A percentile compares a stretch with the other conserved stretches of the same genome.
Evolutionary conservation across 2,329 filamentous ascomycete species (phyloP).

Genomic region (Aspergillus jensenii): DNA sequence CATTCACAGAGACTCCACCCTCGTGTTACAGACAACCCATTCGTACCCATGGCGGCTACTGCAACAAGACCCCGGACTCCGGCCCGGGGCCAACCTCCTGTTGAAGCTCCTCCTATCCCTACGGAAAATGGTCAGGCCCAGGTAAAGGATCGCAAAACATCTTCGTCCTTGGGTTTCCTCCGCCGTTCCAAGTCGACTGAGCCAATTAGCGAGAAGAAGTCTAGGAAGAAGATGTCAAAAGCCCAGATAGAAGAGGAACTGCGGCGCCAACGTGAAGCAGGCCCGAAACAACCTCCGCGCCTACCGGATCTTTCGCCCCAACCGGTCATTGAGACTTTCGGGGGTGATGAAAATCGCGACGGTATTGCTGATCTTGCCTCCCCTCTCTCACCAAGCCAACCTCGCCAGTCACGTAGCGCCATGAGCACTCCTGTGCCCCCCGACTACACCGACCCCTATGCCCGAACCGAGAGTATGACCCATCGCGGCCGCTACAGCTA

Average conservation of each 20-base stretch:
- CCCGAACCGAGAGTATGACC: slow-evolving; percentile 90
- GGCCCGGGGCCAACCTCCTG: slow-evolving; percentile 30
- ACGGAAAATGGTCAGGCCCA: slow-evolving; percentile 34
- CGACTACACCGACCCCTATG: slow-evolving; percentile 69
- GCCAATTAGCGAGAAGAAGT: slow-evolving; percentile 54
- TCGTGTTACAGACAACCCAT: slow-evolving; percentile 19
- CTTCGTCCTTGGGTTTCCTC: slow-evolving; percentile 56
- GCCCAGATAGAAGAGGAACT: slow-evolving; percentile 51
- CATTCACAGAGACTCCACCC: slow-evolving; percentile 21
- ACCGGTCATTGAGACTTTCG: slow-evolving; percentile 56
- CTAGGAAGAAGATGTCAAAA: slow-evolving; percentile 39
- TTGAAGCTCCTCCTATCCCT: slow-evolving; percentile 34
- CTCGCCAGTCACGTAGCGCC: slow-evolving; percentile 22
- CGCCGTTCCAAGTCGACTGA: slow-evolving; percentile 69
- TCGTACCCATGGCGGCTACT: slow-evolving; percentile 32
- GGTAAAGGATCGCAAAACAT: slow-evolving; percentile 41
- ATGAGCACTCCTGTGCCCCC: slow-evolving; percentile 24
- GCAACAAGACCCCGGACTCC: slow-evolving; percentile 39
- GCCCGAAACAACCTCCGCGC: slow-evolving; percentile 61
- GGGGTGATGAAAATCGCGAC: slow-evolving; percentile 64
- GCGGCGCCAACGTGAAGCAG: slow-evolving; percentile 57
- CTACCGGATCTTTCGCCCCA: slow-evolving; percentile 48
- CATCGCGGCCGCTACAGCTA: slow-evolving; percentile 96
- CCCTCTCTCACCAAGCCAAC: slow-evolving; percentile 34
- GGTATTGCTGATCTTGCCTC: slow-evolving; percentile 54